These are phyloP conservation scores for Trichoderma gamsii DNA, from an alignment of 495 filamentous ascomycete species.

Conservation along the genomic window DNA sequence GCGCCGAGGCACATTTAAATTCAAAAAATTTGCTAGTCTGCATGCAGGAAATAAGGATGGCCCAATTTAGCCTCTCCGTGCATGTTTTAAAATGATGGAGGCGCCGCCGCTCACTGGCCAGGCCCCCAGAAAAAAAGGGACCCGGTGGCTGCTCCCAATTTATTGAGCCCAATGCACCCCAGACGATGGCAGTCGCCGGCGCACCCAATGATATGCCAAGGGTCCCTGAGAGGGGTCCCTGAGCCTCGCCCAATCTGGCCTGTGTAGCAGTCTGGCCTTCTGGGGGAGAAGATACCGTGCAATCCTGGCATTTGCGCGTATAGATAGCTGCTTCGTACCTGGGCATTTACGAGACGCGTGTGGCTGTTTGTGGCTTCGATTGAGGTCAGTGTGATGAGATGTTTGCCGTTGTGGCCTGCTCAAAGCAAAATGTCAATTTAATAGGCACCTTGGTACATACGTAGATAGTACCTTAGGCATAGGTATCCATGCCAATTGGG, in stretches of 20 bases:
- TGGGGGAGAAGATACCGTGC: neutral
- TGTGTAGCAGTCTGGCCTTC: neutral
- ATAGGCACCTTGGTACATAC: too few species aligned
- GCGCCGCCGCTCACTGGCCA: neutral
- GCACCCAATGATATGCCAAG: neutral
- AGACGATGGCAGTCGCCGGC: slow-evolving; percentile 12
- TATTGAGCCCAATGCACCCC: slow-evolving; percentile 13
- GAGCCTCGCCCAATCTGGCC: neutral
- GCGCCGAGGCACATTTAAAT: neutral
- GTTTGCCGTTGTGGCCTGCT: too few species aligned
- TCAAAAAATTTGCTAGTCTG: neutral
- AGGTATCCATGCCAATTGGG: too few species aligned
- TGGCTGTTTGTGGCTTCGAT: neutral
- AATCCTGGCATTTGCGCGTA: neutral
- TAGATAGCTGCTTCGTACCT: neutral
- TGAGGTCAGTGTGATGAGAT: too few species aligned
- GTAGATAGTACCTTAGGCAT: too few species aligned
- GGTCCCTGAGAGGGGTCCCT: slow-evolving; percentile 11
- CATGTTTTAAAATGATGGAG: slow-evolving; percentile 9
- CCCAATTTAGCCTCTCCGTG: neutral
- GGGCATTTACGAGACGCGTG: neutral
- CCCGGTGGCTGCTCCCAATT: slow-evolving; percentile 6
- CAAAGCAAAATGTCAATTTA: too few species aligned
- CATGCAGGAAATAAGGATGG: slow-evolving; percentile 11
- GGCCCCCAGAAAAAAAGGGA: neutral